phyloP scores from a whole-genome alignment of 2,329 filamentous ascomycete species.

The Cladosporium sp. region DNA sequence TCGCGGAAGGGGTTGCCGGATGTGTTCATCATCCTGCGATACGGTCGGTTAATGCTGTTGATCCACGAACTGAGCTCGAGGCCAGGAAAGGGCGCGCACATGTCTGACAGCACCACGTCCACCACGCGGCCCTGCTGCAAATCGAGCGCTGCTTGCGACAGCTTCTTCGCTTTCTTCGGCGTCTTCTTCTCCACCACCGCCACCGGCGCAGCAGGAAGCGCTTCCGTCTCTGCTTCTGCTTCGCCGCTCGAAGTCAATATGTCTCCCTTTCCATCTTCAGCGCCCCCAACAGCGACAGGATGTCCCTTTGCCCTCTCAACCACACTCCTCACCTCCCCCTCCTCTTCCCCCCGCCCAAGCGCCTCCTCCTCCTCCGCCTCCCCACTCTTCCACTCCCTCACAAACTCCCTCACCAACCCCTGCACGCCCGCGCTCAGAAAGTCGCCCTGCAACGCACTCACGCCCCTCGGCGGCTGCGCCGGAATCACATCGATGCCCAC shows the following conservation, averaged over 20 bases:
- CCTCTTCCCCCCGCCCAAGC: conserved; percentile 27
- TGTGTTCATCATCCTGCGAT: conserved; percentile 99
- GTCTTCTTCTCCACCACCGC: not conserved
- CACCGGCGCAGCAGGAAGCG: conserved; percentile 29
- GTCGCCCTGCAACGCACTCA: conserved; percentile 94
- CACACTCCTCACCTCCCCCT: conserved; percentile 56
- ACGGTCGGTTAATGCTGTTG: conserved; percentile 92
- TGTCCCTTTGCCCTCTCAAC: conserved; percentile 64
- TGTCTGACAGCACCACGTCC: conserved; percentile 95
- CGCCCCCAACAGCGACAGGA: conserved; percentile 25
- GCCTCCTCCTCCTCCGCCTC: conserved; percentile 37
- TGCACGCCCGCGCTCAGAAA: conserved; percentile 79
- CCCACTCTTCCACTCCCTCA: conserved; percentile 52
- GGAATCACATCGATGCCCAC: conserved; percentile 94
- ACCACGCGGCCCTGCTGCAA: conserved; percentile 62
- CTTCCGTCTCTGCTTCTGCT: conserved; percentile 16
- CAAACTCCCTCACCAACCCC: conserved; percentile 73
- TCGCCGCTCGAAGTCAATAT: not conserved
- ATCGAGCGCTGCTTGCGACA: conserved; percentile 40
- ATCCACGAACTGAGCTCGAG: conserved; percentile 60
- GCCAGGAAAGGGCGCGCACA: conserved; percentile 94
- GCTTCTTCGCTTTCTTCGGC: conserved; percentile 29
- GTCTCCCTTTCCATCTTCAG: not conserved
- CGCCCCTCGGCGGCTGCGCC: conserved; percentile 83
- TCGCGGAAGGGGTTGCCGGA: conserved; percentile 84